Conservation (phyloP, 352 stramenopile genomes). For the Pythium chondricola region DNA sequence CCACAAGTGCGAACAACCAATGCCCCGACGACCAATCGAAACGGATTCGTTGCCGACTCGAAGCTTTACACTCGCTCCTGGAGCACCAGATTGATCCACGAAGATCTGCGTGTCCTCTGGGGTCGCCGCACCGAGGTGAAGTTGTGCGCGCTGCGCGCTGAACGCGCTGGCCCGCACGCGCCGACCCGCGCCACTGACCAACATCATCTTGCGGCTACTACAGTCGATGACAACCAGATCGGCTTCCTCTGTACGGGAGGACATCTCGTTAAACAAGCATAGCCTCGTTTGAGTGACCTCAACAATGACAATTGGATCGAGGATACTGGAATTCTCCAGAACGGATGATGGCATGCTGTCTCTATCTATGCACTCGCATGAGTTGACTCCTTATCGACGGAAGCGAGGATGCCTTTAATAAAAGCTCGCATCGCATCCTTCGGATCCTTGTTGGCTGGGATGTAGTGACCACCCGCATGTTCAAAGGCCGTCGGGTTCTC, state of each 20-base stretch:
- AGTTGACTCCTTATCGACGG: constrained; percentile 4
- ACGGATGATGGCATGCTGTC: neutral
- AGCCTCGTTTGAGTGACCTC: neutral
- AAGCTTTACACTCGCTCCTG: constrained; percentile 16
- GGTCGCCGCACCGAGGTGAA: constrained; percentile 50
- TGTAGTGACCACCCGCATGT: constrained; percentile 78
- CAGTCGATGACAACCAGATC: neutral
- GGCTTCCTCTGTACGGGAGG: neutral
- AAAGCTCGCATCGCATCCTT: constrained; percentile 73
- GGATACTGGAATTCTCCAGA: neutral
- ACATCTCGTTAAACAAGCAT: neutral
- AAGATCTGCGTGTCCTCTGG: constrained; percentile 36
- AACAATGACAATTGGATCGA: too few species aligned
- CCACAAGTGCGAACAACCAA: constrained; percentile 64
- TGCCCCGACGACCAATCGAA: constrained; percentile 29
- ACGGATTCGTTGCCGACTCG: constrained; percentile 25
- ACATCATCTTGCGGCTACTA: constrained; percentile 9
- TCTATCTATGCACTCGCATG: constrained; percentile 2
- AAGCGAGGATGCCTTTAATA: constrained; percentile 31
- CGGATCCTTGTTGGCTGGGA: constrained; percentile 78
- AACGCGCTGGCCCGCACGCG: neutral
- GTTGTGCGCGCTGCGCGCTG: constrained; percentile 13
- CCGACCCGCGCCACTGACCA: neutral
- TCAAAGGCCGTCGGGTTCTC: constrained; percentile 44
- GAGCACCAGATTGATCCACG: constrained; percentile 18